Conservation (phyloP, 2,329 filamentous ascomycete species). For the Pseudocercospora cruenta region DNA sequence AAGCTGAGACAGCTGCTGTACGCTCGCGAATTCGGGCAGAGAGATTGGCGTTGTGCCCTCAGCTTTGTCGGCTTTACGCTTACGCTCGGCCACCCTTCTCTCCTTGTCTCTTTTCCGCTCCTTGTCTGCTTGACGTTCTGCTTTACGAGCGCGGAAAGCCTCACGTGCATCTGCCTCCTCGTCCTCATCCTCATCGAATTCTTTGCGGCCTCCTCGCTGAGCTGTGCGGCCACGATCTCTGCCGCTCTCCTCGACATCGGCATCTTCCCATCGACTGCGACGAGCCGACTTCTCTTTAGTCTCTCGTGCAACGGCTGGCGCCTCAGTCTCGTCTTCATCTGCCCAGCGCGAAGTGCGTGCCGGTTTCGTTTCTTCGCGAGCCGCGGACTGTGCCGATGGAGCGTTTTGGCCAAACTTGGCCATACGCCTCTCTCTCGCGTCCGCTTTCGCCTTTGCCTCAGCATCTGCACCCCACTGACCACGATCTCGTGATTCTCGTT, state of each 20-base stretch:
- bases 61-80: conserved; percentile 35
- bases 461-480: neutral
- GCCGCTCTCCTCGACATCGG: conserved; percentile 25
- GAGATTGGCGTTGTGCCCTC: conserved; percentile 65
- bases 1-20: conserved; percentile 77
- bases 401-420: neutral
- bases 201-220: conserved; percentile 24
- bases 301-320: neutral
- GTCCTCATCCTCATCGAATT: conserved; percentile 35
- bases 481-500: neutral
- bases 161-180: conserved; percentile 34
- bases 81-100: conserved; percentile 27
- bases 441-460: neutral
- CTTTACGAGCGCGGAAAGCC: conserved; percentile 31
- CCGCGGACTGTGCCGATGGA: neutral
- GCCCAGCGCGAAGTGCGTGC: neutral
- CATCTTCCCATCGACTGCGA: conserved; percentile 25
- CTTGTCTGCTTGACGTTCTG: conserved; percentile 25
- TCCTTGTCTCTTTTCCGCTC: conserved; percentile 29
- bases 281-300: conserved; percentile 17
- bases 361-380: neutral
- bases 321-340: neutral
- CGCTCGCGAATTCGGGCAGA: conserved; percentile 87
- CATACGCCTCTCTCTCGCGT: conserved; percentile 6
- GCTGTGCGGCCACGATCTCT: conserved; percentile 21